phyloP scores from a whole-genome alignment of 1,284 basidiomycete species.

The Cronartium ribicola region DNA sequence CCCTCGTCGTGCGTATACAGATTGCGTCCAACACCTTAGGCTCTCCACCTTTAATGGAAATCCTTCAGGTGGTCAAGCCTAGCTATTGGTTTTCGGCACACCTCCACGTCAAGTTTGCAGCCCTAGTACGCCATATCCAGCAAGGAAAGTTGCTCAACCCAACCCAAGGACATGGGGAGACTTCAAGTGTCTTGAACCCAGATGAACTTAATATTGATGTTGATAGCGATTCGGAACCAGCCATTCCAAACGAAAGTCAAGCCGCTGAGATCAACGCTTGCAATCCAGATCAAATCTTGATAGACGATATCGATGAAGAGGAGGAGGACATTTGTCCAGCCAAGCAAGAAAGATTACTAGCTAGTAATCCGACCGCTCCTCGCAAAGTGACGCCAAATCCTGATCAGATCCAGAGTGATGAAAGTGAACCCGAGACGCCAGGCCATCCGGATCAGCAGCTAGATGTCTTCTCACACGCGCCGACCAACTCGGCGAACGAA shows the following conservation, averaged over 20 bases:
- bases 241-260: neutral
- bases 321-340: slow-evolving; percentile 1
- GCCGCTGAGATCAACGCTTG: neutral
- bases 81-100: slow-evolving; percentile 96
- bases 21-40: slow-evolving; percentile 69
- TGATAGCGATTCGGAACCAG: slow-evolving; percentile 49
- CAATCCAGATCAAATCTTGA: slow-evolving; percentile 45
- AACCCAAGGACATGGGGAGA: slow-evolving; percentile 24
- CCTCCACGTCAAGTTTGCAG: slow-evolving; percentile 78
- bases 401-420: slow-evolving; percentile 7
- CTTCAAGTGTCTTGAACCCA: slow-evolving; percentile 55
- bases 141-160: neutral
- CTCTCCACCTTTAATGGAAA: slow-evolving; percentile 77
- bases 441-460: too few relatives aligned
- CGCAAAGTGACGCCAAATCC: too few relatives aligned
- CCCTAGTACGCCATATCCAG: slow-evolving; percentile 59
- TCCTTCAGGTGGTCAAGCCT: slow-evolving; percentile 71
- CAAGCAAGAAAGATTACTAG: neutral
- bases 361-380: neutral
- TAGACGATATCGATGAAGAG: slow-evolving; percentile 23
- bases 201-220: slow-evolving; percentile 61
- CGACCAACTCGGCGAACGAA: slow-evolving; percentile 13
- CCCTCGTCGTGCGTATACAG: slow-evolving; percentile 44
- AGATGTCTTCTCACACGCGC: too few relatives aligned
- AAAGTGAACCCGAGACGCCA: slow-evolving; percentile 10